Percentiles rank a stretch among this genome's conserved stretches.
These are phyloP conservation scores for Solioccasus polychromus DNA, from an alignment of 768 basidiomycete genomes.

Conservation along the genomic window DNA sequence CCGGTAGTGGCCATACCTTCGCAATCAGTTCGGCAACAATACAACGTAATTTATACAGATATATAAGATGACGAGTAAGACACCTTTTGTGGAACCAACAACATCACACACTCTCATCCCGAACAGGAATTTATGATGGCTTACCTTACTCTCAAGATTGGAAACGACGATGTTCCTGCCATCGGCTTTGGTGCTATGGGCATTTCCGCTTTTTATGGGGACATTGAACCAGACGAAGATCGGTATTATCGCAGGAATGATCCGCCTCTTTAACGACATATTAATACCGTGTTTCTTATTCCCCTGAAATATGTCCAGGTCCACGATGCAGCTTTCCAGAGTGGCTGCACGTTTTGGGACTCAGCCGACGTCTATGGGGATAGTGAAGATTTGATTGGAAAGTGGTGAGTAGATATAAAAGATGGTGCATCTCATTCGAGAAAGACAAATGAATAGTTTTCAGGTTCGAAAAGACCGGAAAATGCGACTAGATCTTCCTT, in stretches of 20 bases:
- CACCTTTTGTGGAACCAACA: too few relatives aligned
- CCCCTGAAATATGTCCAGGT: slow-evolving; percentile 30
- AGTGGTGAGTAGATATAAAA: slow-evolving; percentile 32
- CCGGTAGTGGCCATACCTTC: too few relatives aligned
- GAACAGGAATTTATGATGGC: too few relatives aligned
- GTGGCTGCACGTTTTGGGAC: slow-evolving; percentile 48
- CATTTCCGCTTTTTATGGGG: slow-evolving; percentile 48
- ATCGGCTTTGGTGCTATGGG: slow-evolving; percentile 67
- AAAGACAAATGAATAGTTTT: too few relatives aligned
- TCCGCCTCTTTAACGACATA: too few relatives aligned
- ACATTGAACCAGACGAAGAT: slow-evolving; percentile 49
- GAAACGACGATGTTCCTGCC: slow-evolving; percentile 35
- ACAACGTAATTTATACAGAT: too few relatives aligned
- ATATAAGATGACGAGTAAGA: too few relatives aligned
- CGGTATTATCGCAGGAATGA: slow-evolving; percentile 17
- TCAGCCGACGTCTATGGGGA: slow-evolving; percentile 43
- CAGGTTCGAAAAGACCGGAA: slow-evolving; percentile 47
- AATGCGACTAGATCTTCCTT: slow-evolving; percentile 51
- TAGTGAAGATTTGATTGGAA: slow-evolving; percentile 44
- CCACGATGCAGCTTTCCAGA: slow-evolving; percentile 40
- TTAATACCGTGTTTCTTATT: too few relatives aligned
- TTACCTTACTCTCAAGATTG: slow-evolving; percentile 44
- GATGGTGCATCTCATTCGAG: background rate
- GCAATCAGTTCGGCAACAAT: too few relatives aligned
- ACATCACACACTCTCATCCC: too few relatives aligned